Percentiles rank a stretch among this genome's conserved stretches.
phyloP scores from a whole-genome alignment of 345 rosid species.

The Gossypium australe region DNA sequence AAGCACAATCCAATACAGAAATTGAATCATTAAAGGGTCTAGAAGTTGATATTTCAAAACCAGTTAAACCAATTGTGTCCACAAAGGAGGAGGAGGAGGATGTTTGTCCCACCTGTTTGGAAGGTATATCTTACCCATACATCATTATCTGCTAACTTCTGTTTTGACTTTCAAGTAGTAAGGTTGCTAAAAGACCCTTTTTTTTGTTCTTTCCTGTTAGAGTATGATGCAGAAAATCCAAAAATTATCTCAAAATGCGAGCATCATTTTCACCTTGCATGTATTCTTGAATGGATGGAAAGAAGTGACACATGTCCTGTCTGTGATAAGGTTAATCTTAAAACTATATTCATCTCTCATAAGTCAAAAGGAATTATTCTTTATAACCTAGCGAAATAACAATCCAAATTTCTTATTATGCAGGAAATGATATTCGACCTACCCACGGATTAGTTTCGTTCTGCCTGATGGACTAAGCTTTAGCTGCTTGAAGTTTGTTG shows the following conservation, averaged over 20 bases:
- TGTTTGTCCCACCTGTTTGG: conserved; percentile 88
- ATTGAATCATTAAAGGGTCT: conserved; percentile 44
- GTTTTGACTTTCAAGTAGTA: background rate
- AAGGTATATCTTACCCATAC: conserved; percentile 43
- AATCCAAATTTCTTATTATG: conserved; percentile 11
- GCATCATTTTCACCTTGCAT: conserved; percentile 93
- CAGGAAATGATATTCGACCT: conserved; percentile 79
- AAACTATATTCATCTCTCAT: background rate
- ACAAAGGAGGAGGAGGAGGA: conserved; percentile 58
- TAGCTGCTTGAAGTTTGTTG: conserved; percentile 9
- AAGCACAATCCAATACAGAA: conserved; percentile 24
- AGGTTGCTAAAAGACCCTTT: background rate
- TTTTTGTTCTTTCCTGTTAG: conserved; percentile 34
- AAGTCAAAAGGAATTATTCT: background rate
- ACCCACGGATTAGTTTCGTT: conserved; percentile 36
- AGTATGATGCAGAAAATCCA: conserved; percentile 86
- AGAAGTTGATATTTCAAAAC: conserved; percentile 59
- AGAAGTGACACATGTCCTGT: conserved; percentile 97
- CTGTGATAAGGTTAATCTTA: conserved; percentile 62
- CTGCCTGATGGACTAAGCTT: conserved; percentile 8
- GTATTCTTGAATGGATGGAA: conserved; percentile 99
- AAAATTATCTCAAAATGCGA: conserved; percentile 75
- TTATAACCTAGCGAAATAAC: background rate
- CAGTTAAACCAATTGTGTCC: conserved; percentile 28
- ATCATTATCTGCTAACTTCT: background rate